Percentiles rank a stretch among this genome's conserved stretches.
These are phyloP conservation scores for Sphaerobolus stellatus DNA, from an alignment of 1,284 basidiomycete genomes.

Conservation along the genomic window DNA sequence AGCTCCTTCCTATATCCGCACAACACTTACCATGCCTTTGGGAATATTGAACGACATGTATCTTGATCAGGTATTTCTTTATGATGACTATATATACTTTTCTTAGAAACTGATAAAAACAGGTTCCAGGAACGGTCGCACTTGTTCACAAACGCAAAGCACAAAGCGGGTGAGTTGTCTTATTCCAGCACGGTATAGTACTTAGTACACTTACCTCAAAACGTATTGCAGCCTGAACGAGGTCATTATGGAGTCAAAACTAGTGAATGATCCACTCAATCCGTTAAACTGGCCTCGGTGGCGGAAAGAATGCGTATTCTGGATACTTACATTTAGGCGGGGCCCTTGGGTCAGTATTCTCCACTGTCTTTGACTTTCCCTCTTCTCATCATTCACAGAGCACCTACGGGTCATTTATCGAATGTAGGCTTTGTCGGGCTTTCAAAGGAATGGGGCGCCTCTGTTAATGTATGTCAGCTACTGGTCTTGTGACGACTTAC, in stretches of 20 bases:
- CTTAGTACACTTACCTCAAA: slow-evolving; percentile 7
- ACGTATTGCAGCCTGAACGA: slow-evolving; percentile 11
- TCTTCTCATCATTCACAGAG: background rate
- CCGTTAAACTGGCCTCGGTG: slow-evolving; percentile 48
- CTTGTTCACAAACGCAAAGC: slow-evolving; percentile 37
- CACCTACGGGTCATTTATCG: slow-evolving; percentile 1
- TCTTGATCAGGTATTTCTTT: slow-evolving; percentile 28
- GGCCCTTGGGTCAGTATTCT: background rate
- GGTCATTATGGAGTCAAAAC: too few species aligned
- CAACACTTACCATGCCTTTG: slow-evolving; percentile 38
- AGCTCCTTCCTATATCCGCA: too few species aligned
- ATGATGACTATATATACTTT: background rate
- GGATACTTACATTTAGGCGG: slow-evolving; percentile 1
- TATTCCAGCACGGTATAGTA: slow-evolving; percentile 4
- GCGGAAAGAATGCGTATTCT: slow-evolving; percentile 16
- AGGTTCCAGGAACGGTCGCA: slow-evolving; percentile 39
- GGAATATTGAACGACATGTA: slow-evolving; percentile 42
- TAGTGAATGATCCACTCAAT: slow-evolving; percentile 43
- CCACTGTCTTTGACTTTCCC: background rate
- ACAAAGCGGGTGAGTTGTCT: background rate
- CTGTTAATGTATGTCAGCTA: slow-evolving; percentile 6
- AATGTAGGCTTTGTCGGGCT: slow-evolving; percentile 3
- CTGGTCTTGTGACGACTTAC: too few species aligned
- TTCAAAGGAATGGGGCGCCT: slow-evolving; percentile 6
- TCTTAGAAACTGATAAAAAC: too few species aligned